phyloP scores from a whole-genome alignment of 768 basidiomycete species.

The Dioszegia hungarica region DNA sequence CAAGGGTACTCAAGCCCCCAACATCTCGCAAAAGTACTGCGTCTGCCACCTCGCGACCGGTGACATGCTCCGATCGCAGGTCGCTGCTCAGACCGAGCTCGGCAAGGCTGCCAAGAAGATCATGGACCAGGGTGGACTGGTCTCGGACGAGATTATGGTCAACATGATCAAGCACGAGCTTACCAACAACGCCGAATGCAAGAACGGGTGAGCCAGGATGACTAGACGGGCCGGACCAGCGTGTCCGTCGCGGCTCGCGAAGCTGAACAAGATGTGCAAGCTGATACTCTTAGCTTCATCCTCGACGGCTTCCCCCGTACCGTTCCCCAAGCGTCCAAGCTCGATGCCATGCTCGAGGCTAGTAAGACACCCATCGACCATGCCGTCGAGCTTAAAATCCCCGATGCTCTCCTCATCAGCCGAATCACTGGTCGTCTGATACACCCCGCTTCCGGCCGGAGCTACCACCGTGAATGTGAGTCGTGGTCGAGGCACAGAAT shows the following conservation, averaged over 20 bases:
- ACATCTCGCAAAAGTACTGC: constrained; percentile 85
- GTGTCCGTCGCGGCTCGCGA: too few relatives aligned
- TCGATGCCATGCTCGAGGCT: constrained; percentile 77
- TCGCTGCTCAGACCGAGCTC: constrained; percentile 75
- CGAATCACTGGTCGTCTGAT: constrained; percentile 95
- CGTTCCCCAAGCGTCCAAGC: constrained; percentile 90
- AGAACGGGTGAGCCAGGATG: constrained; percentile 73
- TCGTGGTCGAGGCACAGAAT: too few relatives aligned
- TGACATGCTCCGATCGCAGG: constrained; percentile 96
- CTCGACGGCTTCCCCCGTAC: constrained; percentile 99
- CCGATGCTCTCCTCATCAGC: constrained; percentile 91
- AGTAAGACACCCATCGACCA: constrained; percentile 80
- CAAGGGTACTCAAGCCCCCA: constrained; percentile 96
- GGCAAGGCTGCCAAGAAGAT: constrained; percentile 93
- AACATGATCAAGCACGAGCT: constrained; percentile 95
- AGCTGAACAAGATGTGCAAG: too few relatives aligned
- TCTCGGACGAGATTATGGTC: constrained; percentile 94
- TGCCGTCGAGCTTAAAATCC: constrained; percentile 84
- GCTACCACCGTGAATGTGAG: constrained; percentile 93
- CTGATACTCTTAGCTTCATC: constrained; percentile 69
- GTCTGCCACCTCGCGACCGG: constrained; percentile 98
- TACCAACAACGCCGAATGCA: constrained; percentile 84
- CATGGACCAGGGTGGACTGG: constrained; percentile 94
- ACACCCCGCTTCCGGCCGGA: constrained; percentile 80
- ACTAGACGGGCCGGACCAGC: too few relatives aligned